Base-by-base conservation (phyloP, 1,139 yeast species). In the Nakaseomyces delphensis region DNA sequence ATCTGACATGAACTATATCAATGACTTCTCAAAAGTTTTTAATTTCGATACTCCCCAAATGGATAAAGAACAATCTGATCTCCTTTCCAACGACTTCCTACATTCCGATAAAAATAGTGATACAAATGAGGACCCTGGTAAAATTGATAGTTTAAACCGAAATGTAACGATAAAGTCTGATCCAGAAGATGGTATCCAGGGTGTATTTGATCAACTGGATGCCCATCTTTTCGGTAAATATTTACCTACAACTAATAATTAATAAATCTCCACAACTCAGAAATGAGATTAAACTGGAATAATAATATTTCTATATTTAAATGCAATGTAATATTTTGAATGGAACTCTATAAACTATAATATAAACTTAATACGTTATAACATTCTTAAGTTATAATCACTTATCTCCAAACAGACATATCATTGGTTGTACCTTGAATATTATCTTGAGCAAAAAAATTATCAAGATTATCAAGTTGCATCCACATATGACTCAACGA, bases 401-500 rank as follows among this genome's bases (percentile, higher is more conserved):
- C 19, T 18, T 36, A 36, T 36, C 31, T 36, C 32, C 37, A 33
- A 20, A 21, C 40, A 20, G 27, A 33, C 13, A 49, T 45, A 11
- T 36, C 48, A 7, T 44, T 44, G 16, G 60, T 43, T 4, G 57
- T 48, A 29, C 27, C 33, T 16, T 50, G 48, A 8, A 54, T 51
- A 15, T 57, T 52, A 91, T 83, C 93, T 42, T 79, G 82, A 0
- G 95, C 84, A 65, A 91, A 91, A 60, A 91, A 91, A 10, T 91
- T 81, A 60, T 91, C 97, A 52, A 91, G 73, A 56, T 87, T 94
- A 56, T 89, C 97, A 48, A 91, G 69, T n/a, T 94, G 95, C 0
- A 96, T 95, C 80, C 95, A 83, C 83, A 91, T 87, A 56, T 87
- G 86, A 59, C 94, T 86, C 56, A 91, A 71, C 0, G 95, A 81